phyloP scores from a whole-genome alignment of 495 filamentous ascomycete species.

The Rhypophila decipiens region DNA sequence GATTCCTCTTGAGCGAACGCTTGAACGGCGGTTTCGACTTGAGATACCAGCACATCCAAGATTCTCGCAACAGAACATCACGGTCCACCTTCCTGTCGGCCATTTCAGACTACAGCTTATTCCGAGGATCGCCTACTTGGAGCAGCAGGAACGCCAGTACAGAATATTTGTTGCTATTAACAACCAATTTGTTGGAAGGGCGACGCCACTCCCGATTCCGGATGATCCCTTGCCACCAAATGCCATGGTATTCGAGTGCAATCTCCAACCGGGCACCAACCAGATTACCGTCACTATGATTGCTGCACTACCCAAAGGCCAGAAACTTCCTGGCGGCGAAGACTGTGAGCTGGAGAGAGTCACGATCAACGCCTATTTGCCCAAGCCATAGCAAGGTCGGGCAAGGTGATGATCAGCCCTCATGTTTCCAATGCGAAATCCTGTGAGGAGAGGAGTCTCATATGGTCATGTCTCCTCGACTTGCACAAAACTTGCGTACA shows the following conservation, averaged over 20 bases:
- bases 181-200: conserved; percentile 55
- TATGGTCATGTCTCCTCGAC: too few species aligned
- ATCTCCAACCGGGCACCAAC: conserved; percentile 56
- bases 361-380: conserved; percentile 30
- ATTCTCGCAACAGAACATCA: conserved; percentile 60
- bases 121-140: conserved; percentile 49
- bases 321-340: conserved; percentile 46
- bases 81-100: conserved; percentile 54
- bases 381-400: conserved; percentile 7
- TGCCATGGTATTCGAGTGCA: conserved; percentile 54
- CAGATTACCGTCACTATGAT: conserved; percentile 60
- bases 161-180: conserved; percentile 24
- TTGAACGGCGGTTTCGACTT: conserved; percentile 48
- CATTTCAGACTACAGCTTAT: conserved; percentile 61
- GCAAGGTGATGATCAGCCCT: not conserved
- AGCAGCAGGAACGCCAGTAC: conserved; percentile 38
- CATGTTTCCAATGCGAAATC: not conserved
- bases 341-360: conserved; percentile 65
- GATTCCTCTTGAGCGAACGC: conserved; percentile 46
- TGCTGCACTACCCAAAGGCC: conserved; percentile 53
- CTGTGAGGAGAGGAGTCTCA: too few species aligned
- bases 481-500: too few species aligned
- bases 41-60: conserved; percentile 55
- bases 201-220: conserved; percentile 33
- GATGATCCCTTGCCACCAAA: conserved; percentile 39